Conservation (phyloP, 2,329 filamentous ascomycete species). For the Colletotrichum kahawae region DNA sequence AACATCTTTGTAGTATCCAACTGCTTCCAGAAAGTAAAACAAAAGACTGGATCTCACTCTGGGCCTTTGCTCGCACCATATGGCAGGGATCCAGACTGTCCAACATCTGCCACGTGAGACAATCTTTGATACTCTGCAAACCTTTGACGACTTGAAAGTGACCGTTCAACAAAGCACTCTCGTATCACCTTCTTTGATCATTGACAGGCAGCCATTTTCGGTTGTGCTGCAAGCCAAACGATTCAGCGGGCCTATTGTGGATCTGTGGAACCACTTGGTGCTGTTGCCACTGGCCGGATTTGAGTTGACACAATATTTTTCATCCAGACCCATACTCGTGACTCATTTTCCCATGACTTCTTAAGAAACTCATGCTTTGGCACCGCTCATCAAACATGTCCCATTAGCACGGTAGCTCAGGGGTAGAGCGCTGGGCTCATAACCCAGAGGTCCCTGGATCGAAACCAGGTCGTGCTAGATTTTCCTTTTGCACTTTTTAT, state of each 20-base stretch:
- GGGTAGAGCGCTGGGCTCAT: conserved; percentile 21
- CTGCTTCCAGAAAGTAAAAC: background rate
- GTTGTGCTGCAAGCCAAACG: background rate
- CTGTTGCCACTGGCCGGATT: background rate
- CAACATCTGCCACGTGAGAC: background rate
- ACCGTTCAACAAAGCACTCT: fast-evolving
- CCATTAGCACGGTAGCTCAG: conserved; percentile 9
- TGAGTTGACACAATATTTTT: background rate
- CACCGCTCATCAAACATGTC: background rate
- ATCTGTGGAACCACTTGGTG: background rate
- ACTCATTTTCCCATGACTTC: background rate
- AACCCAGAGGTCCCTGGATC: conserved; percentile 20
- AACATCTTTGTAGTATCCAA: background rate
- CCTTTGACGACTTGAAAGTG: background rate
- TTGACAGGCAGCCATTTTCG: fast-evolving
- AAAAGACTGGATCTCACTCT: background rate
- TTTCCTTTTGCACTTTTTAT: background rate
- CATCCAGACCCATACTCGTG: background rate
- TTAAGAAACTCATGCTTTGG: background rate
- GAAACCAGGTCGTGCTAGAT: conserved; percentile 16
- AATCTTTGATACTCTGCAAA: background rate
- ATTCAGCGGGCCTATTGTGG: background rate
- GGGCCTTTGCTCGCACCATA: background rate
- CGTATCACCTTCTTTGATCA: background rate
- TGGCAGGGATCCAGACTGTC: background rate